Evolutionary conservation across 2,329 filamentous ascomycete species (phyloP), one percentile per base, ranked within the genome.

Genomic region (Xylariaceae sp.): DNA sequence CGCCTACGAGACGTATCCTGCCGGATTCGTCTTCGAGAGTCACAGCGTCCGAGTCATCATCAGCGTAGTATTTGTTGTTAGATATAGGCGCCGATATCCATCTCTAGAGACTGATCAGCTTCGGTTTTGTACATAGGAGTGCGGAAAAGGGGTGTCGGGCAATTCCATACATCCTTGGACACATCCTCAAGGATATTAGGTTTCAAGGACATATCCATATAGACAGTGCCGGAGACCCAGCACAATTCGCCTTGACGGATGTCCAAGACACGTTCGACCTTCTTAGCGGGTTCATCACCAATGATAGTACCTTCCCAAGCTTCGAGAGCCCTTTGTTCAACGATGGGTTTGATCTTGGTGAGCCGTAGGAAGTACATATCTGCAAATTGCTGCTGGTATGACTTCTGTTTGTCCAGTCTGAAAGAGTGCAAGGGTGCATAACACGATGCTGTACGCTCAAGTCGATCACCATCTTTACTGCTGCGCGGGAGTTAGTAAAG

Each of bases 21-120:
- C 93, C 93, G 1, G 90, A 96, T 66, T 97, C 92, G 64, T 98
- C 93, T 66, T 98, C 93, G 32, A 98, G 73, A 83, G 94, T 95
- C 55, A 89, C 79, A 49, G 89, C 80, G 41, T 85, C 77, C 45
- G 71, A 67, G 47, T 71, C 68, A 50, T 81, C 74, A 8, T 77
- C 69, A 27, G 79, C 81, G 54, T 82, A 78, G 68, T 95, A 96
- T 56, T 89, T 93, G 53, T 85, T 76, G 48, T 84, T 78, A 6
- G 82, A 78, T 12, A 87, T 82, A 7, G 91, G 90, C 1, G 87
- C 89, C 1, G 88, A 85, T 48, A 95, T 89, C 85, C 88, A 96
- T 63, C 91, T 87, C 86, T 94, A 50, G 17, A 53, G 27, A 41
- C 11, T 22, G 42, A 50, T 34, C 55, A 44, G 22, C 32, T 19